A percentile compares a stretch with the other conserved stretches of the same genome.
phyloP scores from a whole-genome alignment of 2,329 filamentous ascomycete genomes.

The Colletotrichum sidae region DNA sequence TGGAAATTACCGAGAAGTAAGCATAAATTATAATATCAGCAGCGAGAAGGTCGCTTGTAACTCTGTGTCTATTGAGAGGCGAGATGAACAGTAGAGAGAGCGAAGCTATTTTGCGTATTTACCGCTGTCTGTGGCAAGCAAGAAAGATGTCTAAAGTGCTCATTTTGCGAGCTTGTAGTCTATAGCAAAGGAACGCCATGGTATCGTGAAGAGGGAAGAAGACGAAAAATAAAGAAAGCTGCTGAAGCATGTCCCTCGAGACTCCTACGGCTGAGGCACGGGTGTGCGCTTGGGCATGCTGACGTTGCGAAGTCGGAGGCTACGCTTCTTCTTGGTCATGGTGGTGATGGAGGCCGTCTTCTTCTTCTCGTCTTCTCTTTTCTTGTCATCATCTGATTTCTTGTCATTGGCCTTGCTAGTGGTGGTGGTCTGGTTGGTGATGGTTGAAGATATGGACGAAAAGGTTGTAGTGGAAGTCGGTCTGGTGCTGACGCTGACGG shows the following conservation, averaged over 20 bases:
- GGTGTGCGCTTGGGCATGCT: conserved; percentile 27
- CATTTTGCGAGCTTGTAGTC: conserved; percentile 15
- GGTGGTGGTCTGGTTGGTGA: background rate
- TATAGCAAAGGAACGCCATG: background rate
- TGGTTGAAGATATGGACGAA: background rate
- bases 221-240: too few relatives aligned
- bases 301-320: conserved; percentile 23
- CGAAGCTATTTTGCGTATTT: background rate
- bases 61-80: too few relatives aligned
- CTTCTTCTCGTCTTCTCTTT: background rate
- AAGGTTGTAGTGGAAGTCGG: conserved; percentile 1
- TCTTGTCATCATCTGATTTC: conserved; percentile 5
- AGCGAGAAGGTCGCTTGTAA: too few relatives aligned
- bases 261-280: background rate
- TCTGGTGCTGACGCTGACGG: background rate
- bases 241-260: background rate
- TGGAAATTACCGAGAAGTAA: too few relatives aligned
- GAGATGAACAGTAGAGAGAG: too few relatives aligned
- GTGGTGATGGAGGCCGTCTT: conserved; percentile 17
- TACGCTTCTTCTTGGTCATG: conserved; percentile 19
- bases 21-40: too few relatives aligned
- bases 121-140: background rate
- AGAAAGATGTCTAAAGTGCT: conserved; percentile 1
- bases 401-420: conserved; percentile 10
- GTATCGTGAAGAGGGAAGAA: background rate